phyloP scores from a whole-genome alignment of 805 yeast genomes.

The Starmera amethionina region DNA sequence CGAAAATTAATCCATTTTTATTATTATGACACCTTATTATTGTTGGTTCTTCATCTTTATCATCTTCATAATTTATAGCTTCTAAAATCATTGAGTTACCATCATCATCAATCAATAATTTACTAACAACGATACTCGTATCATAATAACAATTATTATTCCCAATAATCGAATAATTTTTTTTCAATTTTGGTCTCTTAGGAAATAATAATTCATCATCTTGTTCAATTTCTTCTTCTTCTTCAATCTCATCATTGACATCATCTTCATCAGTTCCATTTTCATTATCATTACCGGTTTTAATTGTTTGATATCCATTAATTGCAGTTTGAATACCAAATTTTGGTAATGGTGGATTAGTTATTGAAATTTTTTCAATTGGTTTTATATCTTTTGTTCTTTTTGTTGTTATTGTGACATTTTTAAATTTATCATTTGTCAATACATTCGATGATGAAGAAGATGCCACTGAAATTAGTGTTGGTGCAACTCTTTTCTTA shows the following conservation, averaged over 20 bases:
- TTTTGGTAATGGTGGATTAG: conserved; percentile 46
- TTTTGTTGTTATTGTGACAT: conserved; percentile 6
- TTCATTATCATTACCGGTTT: conserved; percentile 13
- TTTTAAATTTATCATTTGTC: conserved; percentile 8
- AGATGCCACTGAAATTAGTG: conserved; percentile 41
- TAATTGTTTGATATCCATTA: conserved; percentile 37
- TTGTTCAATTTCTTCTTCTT: conserved; percentile 35
- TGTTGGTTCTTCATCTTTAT: conserved; percentile 27
- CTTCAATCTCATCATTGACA: conserved; percentile 25
- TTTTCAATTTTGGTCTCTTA: conserved; percentile 25
- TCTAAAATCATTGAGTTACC: conserved; percentile 20
- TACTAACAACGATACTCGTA: conserved; percentile 16
- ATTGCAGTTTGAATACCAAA: conserved; percentile 58
- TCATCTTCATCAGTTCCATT: conserved; percentile 14
- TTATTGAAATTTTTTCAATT: conserved; percentile 26
- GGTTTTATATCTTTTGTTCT: conserved; percentile 3
- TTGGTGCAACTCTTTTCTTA: conserved; percentile 65
- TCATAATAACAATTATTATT: conserved; percentile 6
- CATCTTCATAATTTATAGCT: conserved; percentile 20
- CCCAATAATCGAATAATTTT: conserved; percentile 17
- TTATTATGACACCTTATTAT: conserved; percentile 25
- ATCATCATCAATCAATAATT: conserved; percentile 16
- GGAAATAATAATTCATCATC: conserved; percentile 22
- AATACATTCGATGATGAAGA: conserved; percentile 12
- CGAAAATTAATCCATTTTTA: conserved; percentile 25